Base-by-base conservation (phyloP, 495 filamentous ascomycete species). In the Copromyces sp. region DNA sequence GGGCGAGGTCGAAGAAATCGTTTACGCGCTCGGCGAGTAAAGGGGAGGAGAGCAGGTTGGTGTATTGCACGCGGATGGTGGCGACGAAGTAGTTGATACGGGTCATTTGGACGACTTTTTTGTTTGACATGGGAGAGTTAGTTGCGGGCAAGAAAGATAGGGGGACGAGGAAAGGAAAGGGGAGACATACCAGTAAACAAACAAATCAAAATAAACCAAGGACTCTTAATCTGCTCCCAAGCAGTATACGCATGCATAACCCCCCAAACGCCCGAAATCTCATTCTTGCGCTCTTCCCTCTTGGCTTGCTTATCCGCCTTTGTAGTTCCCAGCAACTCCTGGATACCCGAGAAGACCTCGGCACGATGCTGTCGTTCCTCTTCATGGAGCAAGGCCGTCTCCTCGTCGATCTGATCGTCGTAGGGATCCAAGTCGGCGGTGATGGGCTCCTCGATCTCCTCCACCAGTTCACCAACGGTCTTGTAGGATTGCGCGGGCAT, bases 31-130 rank as follows among this genome's bases (percentile, higher is more conserved):
- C 80, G 0, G 94, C 92, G 53, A 85, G 84, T 0, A 79, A 77
- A 69, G 82, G 81, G 9, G 86, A 86, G 35, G 80, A 81, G n/a
- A 99, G 87, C 11, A 99, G 86, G 77, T 89, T 89, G 45, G 89
- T 87, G 82, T 98, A 98, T 79, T 99, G 95, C 9, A 89, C 85
- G 24, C 91, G 89, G 73, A 99, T 89, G 3, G 95, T 95, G 1
- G 95, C 94, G 39, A 99, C 93, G 77, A 99, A 99, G 86, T 94
- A 99, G 83, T 98, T 98, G 80, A 98, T 97, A 20, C 95, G 89
- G 0, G 91, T 93, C 94, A 97, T 97, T 80, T 95, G 93, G 24
- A 97, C 81, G 32, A 95, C 86, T 78, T 24, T 24, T 24, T 24
- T 24, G 0, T 78, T 41, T 29, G 29, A 17, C 7, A 35, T 20